These are phyloP conservation scores for Acanthamoeba quina DNA, from an alignment of 208 protist genomes.

Conservation along the genomic window DNA sequence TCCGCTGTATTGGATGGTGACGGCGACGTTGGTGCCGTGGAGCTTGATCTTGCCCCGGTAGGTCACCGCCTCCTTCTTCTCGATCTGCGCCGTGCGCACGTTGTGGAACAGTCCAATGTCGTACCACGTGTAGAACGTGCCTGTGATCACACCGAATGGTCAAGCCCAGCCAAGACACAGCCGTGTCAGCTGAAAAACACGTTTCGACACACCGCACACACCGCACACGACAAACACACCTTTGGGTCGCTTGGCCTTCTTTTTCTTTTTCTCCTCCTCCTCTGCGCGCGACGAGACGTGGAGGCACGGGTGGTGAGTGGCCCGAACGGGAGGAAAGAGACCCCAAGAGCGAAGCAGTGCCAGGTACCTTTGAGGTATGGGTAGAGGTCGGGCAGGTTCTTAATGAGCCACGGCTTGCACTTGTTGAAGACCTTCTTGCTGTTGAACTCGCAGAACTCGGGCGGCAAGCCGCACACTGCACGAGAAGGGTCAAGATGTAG, in stretches of 20 bases:
- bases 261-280: conserved; percentile 66
- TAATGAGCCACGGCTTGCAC: conserved; percentile 69
- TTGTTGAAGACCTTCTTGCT: conserved; percentile 66
- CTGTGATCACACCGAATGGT: not conserved
- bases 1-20: conserved; percentile 65
- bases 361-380: conserved; percentile 20
- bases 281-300: not conserved
- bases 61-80: conserved; percentile 37
- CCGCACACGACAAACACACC: not conserved
- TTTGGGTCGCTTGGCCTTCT: conserved; percentile 62
- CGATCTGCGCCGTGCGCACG: conserved; percentile 55
- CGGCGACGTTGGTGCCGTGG: conserved; percentile 69
- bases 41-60: conserved; percentile 71
- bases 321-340: not conserved
- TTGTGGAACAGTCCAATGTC: conserved; percentile 70
- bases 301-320: not conserved
- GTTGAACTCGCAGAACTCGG: conserved; percentile 69
- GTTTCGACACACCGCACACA: not conserved
- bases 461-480: conserved; percentile 63
- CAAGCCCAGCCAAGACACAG: not conserved
- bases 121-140: conserved; percentile 67
- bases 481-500: not conserved
- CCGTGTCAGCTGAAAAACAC: not conserved
- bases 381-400: conserved; percentile 59
- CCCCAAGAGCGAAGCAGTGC: not conserved